phyloP scores from a whole-genome alignment of 2,329 filamentous ascomycete species.

The Microdochium nivale region DNA sequence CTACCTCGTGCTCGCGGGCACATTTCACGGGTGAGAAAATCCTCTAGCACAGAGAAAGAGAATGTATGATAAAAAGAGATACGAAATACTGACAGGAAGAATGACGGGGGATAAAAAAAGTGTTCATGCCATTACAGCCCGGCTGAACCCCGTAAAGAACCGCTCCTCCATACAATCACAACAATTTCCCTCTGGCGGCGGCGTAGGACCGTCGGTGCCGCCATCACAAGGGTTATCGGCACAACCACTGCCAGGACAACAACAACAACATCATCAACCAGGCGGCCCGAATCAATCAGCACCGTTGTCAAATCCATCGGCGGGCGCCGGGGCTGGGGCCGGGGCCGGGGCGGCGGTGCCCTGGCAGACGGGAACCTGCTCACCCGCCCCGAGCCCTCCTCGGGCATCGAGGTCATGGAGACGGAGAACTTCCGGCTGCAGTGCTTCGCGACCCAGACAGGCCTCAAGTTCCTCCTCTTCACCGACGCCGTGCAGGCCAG shows the following conservation, averaged over 20 bases:
- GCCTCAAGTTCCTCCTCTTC: conserved; percentile 91
- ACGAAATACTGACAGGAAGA: no score
- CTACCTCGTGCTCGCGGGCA: conserved; percentile 92
- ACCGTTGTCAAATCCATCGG: conserved; percentile 3
- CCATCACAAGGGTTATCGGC: conserved; percentile 2
- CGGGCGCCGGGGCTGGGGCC: no score
- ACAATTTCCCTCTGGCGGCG: neutral
- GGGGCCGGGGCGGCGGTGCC: neutral
- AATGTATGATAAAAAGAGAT: no score
- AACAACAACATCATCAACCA: neutral
- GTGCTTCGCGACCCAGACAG: conserved; percentile 91
- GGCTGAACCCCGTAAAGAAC: conserved; percentile 47
- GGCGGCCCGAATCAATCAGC: conserved; percentile 22
- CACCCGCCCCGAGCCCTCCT: conserved; percentile 52
- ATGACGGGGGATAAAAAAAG: conserved; percentile 24
- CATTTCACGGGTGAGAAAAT: conserved; percentile 77
- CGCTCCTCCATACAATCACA: conserved; percentile 9
- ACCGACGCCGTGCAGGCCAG: conserved; percentile 74
- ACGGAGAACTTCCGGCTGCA: conserved; percentile 90
- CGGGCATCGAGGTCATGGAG: conserved; percentile 87
- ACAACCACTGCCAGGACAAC: conserved; percentile 13
- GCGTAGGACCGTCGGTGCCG: neutral
- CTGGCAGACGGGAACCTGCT: conserved; percentile 17
- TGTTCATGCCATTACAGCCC: conserved; percentile 61
- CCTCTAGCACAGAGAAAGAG: no score